Evolutionary conservation across 495 filamentous ascomycete species (phyloP), one percentile per base, ranked within the genome.

Genomic region (Xylaria curta): DNA sequence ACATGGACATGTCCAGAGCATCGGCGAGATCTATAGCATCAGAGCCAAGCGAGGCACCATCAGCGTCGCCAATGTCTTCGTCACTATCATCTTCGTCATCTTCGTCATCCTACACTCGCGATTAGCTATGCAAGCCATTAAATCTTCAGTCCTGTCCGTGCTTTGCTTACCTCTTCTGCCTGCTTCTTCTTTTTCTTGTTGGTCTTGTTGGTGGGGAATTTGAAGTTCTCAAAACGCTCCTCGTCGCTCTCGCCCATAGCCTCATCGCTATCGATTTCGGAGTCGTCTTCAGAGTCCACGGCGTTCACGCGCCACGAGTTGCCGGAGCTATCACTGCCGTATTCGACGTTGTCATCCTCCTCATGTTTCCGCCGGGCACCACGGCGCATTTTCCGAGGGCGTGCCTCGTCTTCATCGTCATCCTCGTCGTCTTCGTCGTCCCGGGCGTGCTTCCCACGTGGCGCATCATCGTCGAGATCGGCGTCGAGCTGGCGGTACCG

Each of bases 241-340:
- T 95, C 90, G 75, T 97, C 94, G 73, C 93, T 95, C 70, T 91
- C 91, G 10, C 94, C 95, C 85, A 98, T 92, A 42, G 95, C 95
- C 78, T 97, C 95, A 70, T 98, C 95, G 73, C 91, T 94, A 78
- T 98, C 94, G 61, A 98, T 83, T 71, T 97, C 94, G 38, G 88
- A 91, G 71, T 95, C 93, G 65, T 96, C 89, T 69, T 94, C 91
- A 15, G 65, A 36, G 69, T 86, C 92, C 61, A 87, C 89, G 70
- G 92, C 86, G 60, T 93, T 93, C 47, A 97, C 78, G 73, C 86
- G 91, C 96, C 96, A 99, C 75, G 93, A 87, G 80, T 96, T 91
- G 24, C 94, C 95, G 72, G 97, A 94, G 66, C 91, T 93, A 76
- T 98, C 95, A 67, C 90, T 93, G 2, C 93, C 93, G 42, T 84